Evolutionary conservation across 2,329 filamentous ascomycete species (phyloP).

Genomic region (Hawksworthiomyces lignivorus): DNA sequence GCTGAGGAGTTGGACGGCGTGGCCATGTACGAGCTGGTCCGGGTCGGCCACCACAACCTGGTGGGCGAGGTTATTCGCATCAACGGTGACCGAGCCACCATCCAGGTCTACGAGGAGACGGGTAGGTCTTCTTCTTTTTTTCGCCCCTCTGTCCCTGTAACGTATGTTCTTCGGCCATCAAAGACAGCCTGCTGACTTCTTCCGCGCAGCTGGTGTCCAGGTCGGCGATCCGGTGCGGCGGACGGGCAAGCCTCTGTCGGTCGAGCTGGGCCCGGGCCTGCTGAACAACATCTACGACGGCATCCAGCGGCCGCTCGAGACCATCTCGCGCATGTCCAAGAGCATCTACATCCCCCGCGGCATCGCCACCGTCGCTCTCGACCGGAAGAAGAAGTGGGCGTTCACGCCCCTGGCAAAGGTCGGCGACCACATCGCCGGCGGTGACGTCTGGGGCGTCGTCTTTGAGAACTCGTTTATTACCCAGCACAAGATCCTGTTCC

Average conservation of each 20-base stretch:
- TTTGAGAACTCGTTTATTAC: conserved; percentile 93
- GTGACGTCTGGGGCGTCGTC: conserved; percentile 91
- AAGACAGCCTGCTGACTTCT: too few species aligned
- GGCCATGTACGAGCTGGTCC: conserved; percentile 99
- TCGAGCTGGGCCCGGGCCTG: conserved; percentile 92
- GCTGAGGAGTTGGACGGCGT: conserved; percentile 98
- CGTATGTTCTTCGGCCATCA: too few species aligned
- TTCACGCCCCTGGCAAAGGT: conserved; percentile 89
- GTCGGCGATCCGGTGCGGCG: conserved; percentile 88
- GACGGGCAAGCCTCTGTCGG: conserved; percentile 92
- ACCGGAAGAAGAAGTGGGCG: conserved; percentile 92
- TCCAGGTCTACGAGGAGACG: conserved; percentile 99
- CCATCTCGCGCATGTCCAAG: conserved; percentile 67
- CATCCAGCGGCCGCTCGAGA: conserved; percentile 89
- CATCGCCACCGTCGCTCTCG: conserved; percentile 77
- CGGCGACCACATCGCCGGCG: conserved; percentile 92
- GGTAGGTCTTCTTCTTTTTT: conserved; percentile 46
- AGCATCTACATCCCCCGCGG: conserved; percentile 98
- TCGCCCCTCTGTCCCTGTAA: neutral
- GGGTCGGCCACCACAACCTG: conserved; percentile 83
- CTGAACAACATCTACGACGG: conserved; percentile 99
- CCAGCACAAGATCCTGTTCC: conserved; percentile 88
- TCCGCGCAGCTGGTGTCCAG: conserved; percentile 71
- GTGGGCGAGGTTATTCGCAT: conserved; percentile 98
- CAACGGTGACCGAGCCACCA: conserved; percentile 88